Conservation (phyloP, 805 yeast species). For the Metschnikowia lunata region DNA sequence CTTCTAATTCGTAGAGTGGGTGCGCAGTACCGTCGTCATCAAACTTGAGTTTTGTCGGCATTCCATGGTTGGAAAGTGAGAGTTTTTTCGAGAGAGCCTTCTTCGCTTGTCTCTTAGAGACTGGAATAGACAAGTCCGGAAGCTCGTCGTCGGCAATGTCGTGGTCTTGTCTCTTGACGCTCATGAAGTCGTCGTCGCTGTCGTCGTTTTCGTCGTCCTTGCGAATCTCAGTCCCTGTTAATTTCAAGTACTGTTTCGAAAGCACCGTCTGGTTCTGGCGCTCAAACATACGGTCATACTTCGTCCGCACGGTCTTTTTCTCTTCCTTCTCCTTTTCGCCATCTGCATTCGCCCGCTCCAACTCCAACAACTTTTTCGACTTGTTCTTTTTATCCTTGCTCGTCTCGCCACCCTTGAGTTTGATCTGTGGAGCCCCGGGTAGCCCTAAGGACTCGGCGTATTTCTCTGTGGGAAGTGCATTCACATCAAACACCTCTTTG, state of each 20-base stretch:
- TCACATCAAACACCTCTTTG: constrained; percentile 77
- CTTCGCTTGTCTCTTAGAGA: constrained; percentile 81
- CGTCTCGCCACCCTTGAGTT: constrained; percentile 55
- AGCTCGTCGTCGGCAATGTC: constrained; percentile 58
- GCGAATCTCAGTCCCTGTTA: constrained; percentile 46
- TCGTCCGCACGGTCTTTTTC: constrained; percentile 59
- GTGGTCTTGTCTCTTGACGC: constrained; percentile 76
- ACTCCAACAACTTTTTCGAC: constrained; percentile 61
- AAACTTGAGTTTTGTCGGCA: constrained; percentile 74
- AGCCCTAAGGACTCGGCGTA: constrained; percentile 86
- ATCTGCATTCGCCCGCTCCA: constrained; percentile 48
- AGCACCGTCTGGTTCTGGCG: constrained; percentile 89
- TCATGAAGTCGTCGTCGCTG: constrained; percentile 65
- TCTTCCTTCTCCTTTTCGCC: constrained; percentile 50
- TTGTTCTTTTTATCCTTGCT: constrained; percentile 75
- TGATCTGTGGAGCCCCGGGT: constrained; percentile 94
- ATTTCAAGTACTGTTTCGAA: constrained; percentile 78
- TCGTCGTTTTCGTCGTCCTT: constrained; percentile 28
- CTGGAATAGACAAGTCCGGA: constrained; percentile 58
- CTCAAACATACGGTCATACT: constrained; percentile 93
- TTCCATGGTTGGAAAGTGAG: constrained; percentile 54
- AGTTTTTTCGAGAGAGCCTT: constrained; percentile 84
- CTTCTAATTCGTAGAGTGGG: constrained; percentile 84
- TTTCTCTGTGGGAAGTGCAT: constrained; percentile 71
- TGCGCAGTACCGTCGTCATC: constrained; percentile 96